Evolutionary conservation across 2,329 filamentous ascomycete genomes (phyloP), one percentile per base, ranked within the genome.

Genomic region (Arthroderma sp.): DNA sequence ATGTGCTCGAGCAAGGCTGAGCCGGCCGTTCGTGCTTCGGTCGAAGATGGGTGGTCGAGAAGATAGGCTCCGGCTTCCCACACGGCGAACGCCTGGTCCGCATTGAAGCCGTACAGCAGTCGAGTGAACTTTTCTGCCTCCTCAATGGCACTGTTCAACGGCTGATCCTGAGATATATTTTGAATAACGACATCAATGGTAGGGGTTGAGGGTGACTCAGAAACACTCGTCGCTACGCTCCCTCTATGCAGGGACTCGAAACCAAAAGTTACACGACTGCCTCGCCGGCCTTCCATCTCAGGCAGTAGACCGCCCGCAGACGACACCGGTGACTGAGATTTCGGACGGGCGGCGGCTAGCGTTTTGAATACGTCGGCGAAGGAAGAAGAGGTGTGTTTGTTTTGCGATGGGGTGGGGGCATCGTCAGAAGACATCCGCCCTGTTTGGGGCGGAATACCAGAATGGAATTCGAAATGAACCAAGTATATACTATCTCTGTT

Each of bases 311-410:
- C 61, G 45, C 53, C 57, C 45, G 48, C 53, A 46, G 47, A 61
- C 39, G 60, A 59, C 22, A 63, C 51, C 5, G 62, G 58, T 6
- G 63, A 64, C 43, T 60, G 57, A 28, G 61, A 62, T 56, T 64
- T 65, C 5, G 63, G 56, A 47, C 62, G 62, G 40, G 56, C 56
- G 42, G 60, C 57, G 47, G 59, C 60, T 66, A 67, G 44, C 36
- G 63, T 64, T 51, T 65, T 65, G 51, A 66, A 65, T 33, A 67
- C 65, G 59, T 66, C 63, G 46, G 62, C 62, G 50, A 66, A 61
- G 48, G 55, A 64, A 29, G 62, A 61, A 44, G 63, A 57, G 44
- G 62, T 57, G 38, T 58, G 49, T 51, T 63, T 64, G 47, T 58
- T 54, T 47, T 60, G 45, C 7, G 42, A 56, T 43, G 56, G 52